phyloP scores from a whole-genome alignment of 805 yeast genomes.

The Saccharomycopsis javanensis region DNA sequence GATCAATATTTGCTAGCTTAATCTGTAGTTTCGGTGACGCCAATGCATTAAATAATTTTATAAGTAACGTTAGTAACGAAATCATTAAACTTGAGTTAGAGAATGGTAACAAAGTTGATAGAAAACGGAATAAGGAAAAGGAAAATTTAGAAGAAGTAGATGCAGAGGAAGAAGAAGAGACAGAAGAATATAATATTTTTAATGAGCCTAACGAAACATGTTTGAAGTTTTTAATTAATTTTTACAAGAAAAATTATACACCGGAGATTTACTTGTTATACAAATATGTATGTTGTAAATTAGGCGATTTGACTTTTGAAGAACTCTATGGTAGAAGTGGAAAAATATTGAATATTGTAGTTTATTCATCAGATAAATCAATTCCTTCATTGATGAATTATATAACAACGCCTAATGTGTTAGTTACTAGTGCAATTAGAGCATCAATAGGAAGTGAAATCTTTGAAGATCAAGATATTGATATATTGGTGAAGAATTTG shows the following conservation, averaged over 20 bases:
- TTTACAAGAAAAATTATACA: conserved; percentile 60
- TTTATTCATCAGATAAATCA: conserved; percentile 66
- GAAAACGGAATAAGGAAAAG: background rate
- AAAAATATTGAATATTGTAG: conserved; percentile 70
- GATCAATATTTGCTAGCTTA: conserved; percentile 84
- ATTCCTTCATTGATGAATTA: conserved; percentile 74
- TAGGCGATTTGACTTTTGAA: conserved; percentile 85
- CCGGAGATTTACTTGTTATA: conserved; percentile 75
- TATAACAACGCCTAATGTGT: conserved; percentile 86
- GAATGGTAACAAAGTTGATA: background rate
- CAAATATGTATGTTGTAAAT: conserved; percentile 61
- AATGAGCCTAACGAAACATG: conserved; percentile 1
- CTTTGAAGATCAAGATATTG: conserved; percentile 41
- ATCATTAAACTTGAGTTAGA: background rate
- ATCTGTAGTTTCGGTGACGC: conserved; percentile 45
- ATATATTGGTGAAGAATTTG: conserved; percentile 50
- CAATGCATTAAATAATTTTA: background rate
- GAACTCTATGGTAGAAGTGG: conserved; percentile 80
- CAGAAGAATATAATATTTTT: conserved; percentile 7
- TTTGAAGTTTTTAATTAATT: conserved; percentile 5
- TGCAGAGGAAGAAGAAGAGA: background rate
- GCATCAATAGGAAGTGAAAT: conserved; percentile 77
- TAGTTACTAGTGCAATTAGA: conserved; percentile 81
- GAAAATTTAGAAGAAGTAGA: background rate
- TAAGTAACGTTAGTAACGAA: background rate